Conservation (phyloP, 495 filamentous ascomycete genomes). For the Daldinia bambusicola region DNA sequence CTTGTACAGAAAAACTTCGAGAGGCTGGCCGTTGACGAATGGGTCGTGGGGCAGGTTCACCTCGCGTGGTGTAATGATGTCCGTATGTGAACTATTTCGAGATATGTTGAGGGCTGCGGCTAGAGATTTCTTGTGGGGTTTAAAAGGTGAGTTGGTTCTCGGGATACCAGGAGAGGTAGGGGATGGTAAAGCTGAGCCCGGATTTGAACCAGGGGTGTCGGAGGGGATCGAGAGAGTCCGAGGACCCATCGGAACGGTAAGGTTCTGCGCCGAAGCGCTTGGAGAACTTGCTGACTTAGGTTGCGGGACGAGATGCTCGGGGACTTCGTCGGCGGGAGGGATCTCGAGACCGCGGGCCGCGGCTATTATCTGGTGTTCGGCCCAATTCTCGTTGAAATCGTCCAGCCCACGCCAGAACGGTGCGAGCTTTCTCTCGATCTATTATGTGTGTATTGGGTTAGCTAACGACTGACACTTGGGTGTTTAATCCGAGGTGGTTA, state of each 20-base stretch:
- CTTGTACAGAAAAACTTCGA: conserved; percentile 94
- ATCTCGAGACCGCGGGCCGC: conserved; percentile 87
- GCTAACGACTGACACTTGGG: conserved; percentile 5
- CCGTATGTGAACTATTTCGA: conserved; percentile 72
- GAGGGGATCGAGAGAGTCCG: conserved; percentile 81
- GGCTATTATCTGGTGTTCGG: conserved; percentile 91
- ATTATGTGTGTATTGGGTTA: conserved; percentile 36
- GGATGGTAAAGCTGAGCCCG: conserved; percentile 65
- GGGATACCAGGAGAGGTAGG: conserved; percentile 60
- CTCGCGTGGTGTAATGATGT: conserved; percentile 74
- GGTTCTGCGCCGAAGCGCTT: conserved; percentile 52
- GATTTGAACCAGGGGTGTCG: conserved; percentile 63
- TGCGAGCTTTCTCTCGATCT: conserved; percentile 92
- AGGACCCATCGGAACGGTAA: conserved; percentile 80
- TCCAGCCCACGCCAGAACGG: conserved; percentile 96
- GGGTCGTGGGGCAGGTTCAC: conserved; percentile 83
- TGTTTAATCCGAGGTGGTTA: conserved; percentile 8
- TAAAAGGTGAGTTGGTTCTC: conserved; percentile 59
- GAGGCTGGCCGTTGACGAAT: conserved; percentile 87
- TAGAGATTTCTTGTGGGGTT: conserved; percentile 83
- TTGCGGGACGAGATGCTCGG: conserved; percentile 70
- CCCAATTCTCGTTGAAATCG: conserved; percentile 89
- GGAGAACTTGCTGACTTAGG: conserved; percentile 52
- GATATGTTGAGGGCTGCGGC: conserved; percentile 79
- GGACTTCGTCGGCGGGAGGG: conserved; percentile 83